Base-by-base conservation (phyloP, 352 stramenopile species). In the Pythium biforme region DNA sequence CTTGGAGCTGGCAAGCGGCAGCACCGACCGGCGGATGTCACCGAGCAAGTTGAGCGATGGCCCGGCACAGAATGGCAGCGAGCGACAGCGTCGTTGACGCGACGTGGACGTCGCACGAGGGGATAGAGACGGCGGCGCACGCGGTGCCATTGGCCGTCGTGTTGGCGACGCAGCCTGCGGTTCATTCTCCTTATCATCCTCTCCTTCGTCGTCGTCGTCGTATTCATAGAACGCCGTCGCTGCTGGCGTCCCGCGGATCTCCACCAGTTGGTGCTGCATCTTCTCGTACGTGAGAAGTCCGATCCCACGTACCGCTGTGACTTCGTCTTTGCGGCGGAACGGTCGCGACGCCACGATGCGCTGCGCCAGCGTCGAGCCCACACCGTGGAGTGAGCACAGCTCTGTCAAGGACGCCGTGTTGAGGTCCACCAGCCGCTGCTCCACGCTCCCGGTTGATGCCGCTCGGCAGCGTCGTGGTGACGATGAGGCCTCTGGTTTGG, bases 241-340 rank as follows among this genome's bases (percentile, higher is more conserved):
- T 12, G 37, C 37, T 17, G 37, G 37, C 15, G 46, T 40, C 12
- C 27, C 17, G 10, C 48, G 48, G 41, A 64, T 46, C 3, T 70
- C 58, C 15, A 22, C 23, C 17, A 69, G 33, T 12, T 73, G 48
- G 26, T 68, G 29, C 37, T 61, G 64, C 31, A 88, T 64, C 65
- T 80, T 79, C 31, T 68, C 58, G 56, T 80, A 88, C 15, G 51
- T 75, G 54, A 71, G 69, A 1, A 59, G 45, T 0, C 76, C 73
- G 46, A 89, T 82, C 9, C 76, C 74, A 27, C 71, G 74, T 27
- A 91, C 76, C 4, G 59, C 68, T 54, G 83, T 51, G 15, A 91
- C 43, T 37, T 87, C 79, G 46, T 85, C 73, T 15, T 75, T 77
- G 2, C 73, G 61, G 12, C 65, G 37, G 56, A 88, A 89, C 2